A percentile compares a stretch with the other conserved stretches of the same genome.
Conservation (phyloP, 352 stramenopile species). For the Phytopythium ostracodes region DNA sequence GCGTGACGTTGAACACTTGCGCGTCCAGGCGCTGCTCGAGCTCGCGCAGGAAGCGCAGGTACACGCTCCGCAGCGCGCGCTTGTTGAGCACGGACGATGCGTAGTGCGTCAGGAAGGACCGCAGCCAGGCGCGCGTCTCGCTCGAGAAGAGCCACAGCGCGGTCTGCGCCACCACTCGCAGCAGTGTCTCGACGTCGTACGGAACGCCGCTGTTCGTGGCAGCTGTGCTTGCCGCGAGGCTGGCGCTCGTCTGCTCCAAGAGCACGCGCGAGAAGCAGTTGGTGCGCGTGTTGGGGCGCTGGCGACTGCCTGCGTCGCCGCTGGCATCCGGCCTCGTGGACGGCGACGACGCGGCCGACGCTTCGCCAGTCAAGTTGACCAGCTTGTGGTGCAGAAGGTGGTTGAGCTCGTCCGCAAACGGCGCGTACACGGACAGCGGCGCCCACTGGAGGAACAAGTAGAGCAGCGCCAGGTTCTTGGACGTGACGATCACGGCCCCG, state of each 20-base stretch:
- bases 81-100: constrained; percentile 34
- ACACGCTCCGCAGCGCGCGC: constrained; percentile 34
- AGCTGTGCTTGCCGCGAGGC: background rate
- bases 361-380: constrained; percentile 6
- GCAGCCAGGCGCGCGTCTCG: constrained; percentile 38
- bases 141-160: constrained; percentile 49
- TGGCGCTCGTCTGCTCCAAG: constrained; percentile 30
- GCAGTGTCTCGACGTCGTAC: constrained; percentile 32
- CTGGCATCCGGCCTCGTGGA: background rate
- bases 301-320: background rate
- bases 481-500: constrained; percentile 26
- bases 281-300: constrained; percentile 16
- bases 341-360: background rate
- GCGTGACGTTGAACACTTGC: constrained; percentile 37
- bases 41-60: constrained; percentile 36
- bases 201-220: constrained; percentile 6
- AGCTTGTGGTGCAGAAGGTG: constrained; percentile 35
- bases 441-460: constrained; percentile 46
- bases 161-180: constrained; percentile 34
- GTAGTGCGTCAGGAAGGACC: constrained; percentile 37
- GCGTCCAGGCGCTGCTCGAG: constrained; percentile 41
- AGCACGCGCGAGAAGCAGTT: constrained; percentile 48
- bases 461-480: constrained; percentile 62
- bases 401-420: constrained; percentile 46
- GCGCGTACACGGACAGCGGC: constrained; percentile 34